Conservation (phyloP, 108 stramenopile species). For the Epipyxis sp. region DNA sequence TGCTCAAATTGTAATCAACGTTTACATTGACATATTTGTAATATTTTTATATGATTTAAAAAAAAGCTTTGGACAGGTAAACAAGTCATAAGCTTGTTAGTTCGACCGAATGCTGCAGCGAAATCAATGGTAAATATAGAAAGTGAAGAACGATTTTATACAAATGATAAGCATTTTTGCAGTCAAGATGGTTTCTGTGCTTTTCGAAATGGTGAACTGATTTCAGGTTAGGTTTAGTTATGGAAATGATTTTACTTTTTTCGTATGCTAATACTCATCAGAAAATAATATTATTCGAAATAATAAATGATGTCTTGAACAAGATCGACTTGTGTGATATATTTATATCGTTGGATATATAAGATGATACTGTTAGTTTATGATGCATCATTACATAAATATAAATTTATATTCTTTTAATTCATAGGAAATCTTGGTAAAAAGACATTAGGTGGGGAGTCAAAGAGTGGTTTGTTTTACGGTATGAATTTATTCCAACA, state of each 20-base stretch:
- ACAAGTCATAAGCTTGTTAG: slow-evolving; percentile 77
- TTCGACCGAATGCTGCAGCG: slow-evolving; percentile 72
- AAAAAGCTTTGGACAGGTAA: slow-evolving; percentile 95
- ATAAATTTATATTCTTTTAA: no score
- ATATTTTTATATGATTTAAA: no score
- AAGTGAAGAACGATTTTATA: slow-evolving; percentile 87
- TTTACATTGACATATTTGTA: no score
- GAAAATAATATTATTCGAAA: no score
- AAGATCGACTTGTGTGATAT: no score
- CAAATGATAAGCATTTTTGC: slow-evolving; percentile 68
- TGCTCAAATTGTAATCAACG: no score
- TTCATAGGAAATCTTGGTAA: slow-evolving; percentile 92
- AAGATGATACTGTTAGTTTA: no score
- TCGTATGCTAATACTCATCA: no score
- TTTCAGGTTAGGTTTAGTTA: slow-evolving; percentile 74
- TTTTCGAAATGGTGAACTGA: slow-evolving; percentile 81
- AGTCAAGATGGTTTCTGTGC: slow-evolving; percentile 90
- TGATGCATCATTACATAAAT: no score
- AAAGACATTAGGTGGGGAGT: slow-evolving; percentile 91
- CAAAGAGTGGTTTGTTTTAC: slow-evolving; percentile 89
- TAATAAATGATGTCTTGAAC: no score
- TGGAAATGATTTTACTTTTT: no score
- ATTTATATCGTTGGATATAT: no score
- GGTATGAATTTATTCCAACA: slow-evolving; percentile 81
- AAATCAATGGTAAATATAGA: slow-evolving; percentile 76